A percentile compares a stretch with the other conserved stretches of the same genome.
Evolutionary conservation across 73 alveolate species (phyloP).

Genomic region (Paramecium bursaria): DNA sequence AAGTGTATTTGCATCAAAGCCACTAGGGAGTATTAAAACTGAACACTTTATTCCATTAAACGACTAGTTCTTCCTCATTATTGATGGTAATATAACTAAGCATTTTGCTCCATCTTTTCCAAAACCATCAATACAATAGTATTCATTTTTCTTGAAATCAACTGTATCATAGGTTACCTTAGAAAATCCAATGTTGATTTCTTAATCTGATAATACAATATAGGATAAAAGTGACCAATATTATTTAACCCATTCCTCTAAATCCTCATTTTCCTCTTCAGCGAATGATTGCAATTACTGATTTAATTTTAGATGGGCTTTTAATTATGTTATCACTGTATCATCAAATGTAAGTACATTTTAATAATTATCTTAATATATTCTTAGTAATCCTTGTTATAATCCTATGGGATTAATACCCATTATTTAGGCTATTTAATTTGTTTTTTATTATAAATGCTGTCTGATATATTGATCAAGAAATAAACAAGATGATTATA

Average conservation of each 20-base stretch:
- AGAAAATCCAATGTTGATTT: slow-evolving; percentile 27
- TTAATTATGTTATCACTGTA: neutral
- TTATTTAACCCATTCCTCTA: slow-evolving; percentile 44
- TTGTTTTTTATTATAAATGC: neutral
- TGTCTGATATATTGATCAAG: slow-evolving; percentile 11
- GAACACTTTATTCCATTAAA: slow-evolving; percentile 57
- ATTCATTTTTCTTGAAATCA: slow-evolving; percentile 29
- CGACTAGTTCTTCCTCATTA: slow-evolving; percentile 52
- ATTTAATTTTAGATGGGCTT: slow-evolving; percentile 29
- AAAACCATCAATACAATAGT: slow-evolving; percentile 67
- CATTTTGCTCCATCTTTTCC: slow-evolving; percentile 47
- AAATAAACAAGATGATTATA: slow-evolving; percentile 20
- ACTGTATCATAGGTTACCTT: neutral
- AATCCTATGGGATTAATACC: slow-evolving; percentile 19
- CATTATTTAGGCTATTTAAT: neutral
- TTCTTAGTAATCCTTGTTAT: neutral
- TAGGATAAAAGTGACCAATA: slow-evolving; percentile 12
- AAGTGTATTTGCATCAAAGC: slow-evolving; percentile 10
- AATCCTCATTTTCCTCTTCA: slow-evolving; percentile 40
- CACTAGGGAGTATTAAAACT: slow-evolving; percentile 5
- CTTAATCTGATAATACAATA: slow-evolving; percentile 34
- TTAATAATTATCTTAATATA: slow-evolving; percentile 17
- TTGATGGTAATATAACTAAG: slow-evolving; percentile 50
- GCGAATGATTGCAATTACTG: neutral
- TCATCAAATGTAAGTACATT: slow-evolving; percentile 15